Evolutionary conservation across 78 protist genomes (phyloP).

Genomic region (Dictyostelium purpureum): DNA sequence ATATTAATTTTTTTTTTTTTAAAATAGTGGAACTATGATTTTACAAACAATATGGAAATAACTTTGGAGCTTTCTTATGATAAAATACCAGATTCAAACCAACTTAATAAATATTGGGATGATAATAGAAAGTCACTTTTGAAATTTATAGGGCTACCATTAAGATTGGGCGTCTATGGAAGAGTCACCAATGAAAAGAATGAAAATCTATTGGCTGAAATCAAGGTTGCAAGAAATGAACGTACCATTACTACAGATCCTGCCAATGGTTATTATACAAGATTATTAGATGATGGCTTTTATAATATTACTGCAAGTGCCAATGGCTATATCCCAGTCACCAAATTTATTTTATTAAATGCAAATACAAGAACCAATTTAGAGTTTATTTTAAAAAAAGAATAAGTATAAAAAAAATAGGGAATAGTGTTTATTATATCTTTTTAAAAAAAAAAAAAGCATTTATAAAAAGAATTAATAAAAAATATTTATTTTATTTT

Average conservation of each 20-base stretch:
- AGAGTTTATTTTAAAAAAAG: neutral
- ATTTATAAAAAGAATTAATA: neutral
- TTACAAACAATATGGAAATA: constrained; percentile 76
- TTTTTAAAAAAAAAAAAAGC: no score
- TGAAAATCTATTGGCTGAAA: neutral
- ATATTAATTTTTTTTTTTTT: neutral
- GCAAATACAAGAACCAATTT: neutral
- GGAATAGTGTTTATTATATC: no score
- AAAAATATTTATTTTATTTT: neutral
- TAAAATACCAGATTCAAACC: constrained; percentile 48
- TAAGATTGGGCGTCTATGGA: constrained; percentile 37
- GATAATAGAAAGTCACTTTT: constrained; percentile 60
- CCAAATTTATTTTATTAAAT: neutral
- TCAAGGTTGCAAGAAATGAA: neutral
- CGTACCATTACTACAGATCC: neutral
- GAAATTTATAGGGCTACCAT: neutral
- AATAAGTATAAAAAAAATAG: no score
- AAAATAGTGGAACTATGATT: constrained; percentile 62
- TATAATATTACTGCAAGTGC: constrained; percentile 7
- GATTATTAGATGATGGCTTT: constrained; percentile 48
- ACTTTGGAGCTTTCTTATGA: constrained; percentile 84
- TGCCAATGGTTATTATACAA: constrained; percentile 18
- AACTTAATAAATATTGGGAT: constrained; percentile 61
- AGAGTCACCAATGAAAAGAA: neutral
- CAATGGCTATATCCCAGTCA: neutral